Evolutionary conservation across 805 yeast species (phyloP).

Genomic region (Myxozyma monticola): DNA sequence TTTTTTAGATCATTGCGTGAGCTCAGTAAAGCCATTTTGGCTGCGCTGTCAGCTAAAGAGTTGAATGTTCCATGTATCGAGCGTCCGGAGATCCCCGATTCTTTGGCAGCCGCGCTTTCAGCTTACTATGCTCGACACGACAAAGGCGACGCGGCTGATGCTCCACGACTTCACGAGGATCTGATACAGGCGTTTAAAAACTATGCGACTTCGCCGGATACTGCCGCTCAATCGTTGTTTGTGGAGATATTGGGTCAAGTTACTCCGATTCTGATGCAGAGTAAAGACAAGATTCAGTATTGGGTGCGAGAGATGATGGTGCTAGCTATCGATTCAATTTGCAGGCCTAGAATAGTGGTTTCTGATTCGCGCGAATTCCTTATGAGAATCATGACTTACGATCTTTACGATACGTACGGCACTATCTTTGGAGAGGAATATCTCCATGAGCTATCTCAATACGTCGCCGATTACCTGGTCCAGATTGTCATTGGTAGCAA

Average conservation of each 20-base stretch:
- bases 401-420: conserved; percentile 28
- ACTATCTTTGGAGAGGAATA: conserved; percentile 11
- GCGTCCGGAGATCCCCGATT: conserved; percentile 23
- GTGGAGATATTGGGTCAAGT: conserved; percentile 37
- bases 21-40: conserved; percentile 21
- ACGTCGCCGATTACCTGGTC: conserved; percentile 34
- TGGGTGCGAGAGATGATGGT: conserved; percentile 54
- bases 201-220: conserved; percentile 22
- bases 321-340: conserved; percentile 62
- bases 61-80: conserved; percentile 6
- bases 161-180: conserved; percentile 41
- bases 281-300: conserved; percentile 37
- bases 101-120: conserved; percentile 4
- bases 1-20: conserved; percentile 28
- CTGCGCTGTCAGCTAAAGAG: conserved; percentile 10
- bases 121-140: conserved; percentile 22
- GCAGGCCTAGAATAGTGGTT: conserved; percentile 43
- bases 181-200: conserved; percentile 34
- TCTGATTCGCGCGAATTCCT: conserved; percentile 39
- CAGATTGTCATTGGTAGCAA: conserved; percentile 25
- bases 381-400: conserved; percentile 34
- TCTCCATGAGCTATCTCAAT: conserved; percentile 31
- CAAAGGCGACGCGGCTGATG: conserved; percentile 30
- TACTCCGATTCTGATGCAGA: conserved; percentile 36
- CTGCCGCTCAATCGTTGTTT: conserved; percentile 34